These are phyloP conservation scores for Pisolithus marmoratus DNA, from an alignment of 768 basidiomycete genomes.

Conservation along the genomic window DNA sequence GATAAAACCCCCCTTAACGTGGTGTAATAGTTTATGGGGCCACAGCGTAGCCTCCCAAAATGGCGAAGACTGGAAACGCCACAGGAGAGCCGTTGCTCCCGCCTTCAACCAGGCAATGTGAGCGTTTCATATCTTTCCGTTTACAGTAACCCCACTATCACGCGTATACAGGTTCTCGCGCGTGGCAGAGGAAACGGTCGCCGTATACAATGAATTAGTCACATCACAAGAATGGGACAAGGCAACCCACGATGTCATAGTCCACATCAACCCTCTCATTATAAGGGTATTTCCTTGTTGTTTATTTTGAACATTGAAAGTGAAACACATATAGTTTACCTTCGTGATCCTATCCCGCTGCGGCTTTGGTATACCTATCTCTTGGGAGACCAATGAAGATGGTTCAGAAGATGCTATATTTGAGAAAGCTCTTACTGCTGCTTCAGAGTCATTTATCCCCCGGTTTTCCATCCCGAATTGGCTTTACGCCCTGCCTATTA, in stretches of 20 bases:
- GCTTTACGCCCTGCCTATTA: slow-evolving; percentile 4
- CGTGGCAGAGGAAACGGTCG: not conserved
- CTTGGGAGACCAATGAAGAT: slow-evolving; percentile 9
- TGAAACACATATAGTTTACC: not conserved
- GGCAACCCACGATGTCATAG: slow-evolving; percentile 10
- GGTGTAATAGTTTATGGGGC: slow-evolving; percentile 30
- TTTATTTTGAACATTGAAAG: too few species aligned
- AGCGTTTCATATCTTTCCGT: slow-evolving; percentile 1
- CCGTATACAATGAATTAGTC: not conserved
- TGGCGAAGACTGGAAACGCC: slow-evolving; percentile 40
- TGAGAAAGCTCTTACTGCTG: slow-evolving; percentile 3
- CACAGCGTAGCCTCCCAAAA: slow-evolving; percentile 41
- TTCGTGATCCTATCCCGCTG: not conserved
- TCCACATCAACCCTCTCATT: slow-evolving; percentile 20
- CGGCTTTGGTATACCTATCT: slow-evolving; percentile 7
- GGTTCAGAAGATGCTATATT: too few species aligned
- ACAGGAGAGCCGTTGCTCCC: slow-evolving; percentile 39
- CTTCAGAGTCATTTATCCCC: slow-evolving; percentile 4
- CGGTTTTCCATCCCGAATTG: slow-evolving; percentile 7
- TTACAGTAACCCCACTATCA: slow-evolving; percentile 1
- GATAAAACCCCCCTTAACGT: not conserved
- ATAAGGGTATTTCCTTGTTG: not conserved
- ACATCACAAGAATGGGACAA: not conserved
- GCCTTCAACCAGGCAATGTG: slow-evolving; percentile 40
- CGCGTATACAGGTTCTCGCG: not conserved